Base-by-base conservation (phyloP, 176 grass and related monocot genomes). In the Canna indica region DNA sequence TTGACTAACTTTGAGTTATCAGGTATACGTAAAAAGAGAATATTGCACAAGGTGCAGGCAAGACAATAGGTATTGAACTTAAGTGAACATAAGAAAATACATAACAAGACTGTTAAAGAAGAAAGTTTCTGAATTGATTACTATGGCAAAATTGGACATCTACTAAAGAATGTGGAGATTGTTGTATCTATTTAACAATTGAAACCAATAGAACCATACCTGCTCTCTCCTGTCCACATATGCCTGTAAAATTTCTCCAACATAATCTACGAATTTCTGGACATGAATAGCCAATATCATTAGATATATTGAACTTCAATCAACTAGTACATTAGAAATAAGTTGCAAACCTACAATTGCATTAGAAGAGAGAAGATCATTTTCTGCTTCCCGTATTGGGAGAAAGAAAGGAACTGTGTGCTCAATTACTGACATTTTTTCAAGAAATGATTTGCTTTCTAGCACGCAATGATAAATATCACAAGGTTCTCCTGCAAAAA, bases 141-240 rank as follows among this genome's bases (percentile, higher is more conserved):
- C 50, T 12, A 74, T 59, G 46, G 57, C 22, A 50, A 46, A 25
- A 34, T 33, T 7, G 47, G 15, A 31, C 15, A 15, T 63, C 27
- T 64, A 14, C 27, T 64, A 14, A 64, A 64, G 60, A 64, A 20
- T 64, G 13, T 16, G 32, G 30, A 44, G 41, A 44, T 44, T 44
- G 41, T 44, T 18, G 5, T 34, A 33, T 22, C 56, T n/a, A 45
- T 36, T 56, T 16, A 38, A 17, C 39, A 14, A 10, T 41, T 3
- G 18, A n/a, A 4, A 69, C 9, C 31, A 47, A 52, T 57, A 71
- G 35, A 54, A 74, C 70, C 75, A 78, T 29, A 96, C 92, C 93
- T 96, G 93, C 68, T 96, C 93, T 89, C 88, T 91, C 82, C 93
- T 91, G 77, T 96, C 93, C 67, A 96, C 85, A 81, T 87, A 96